Evolutionary conservation across 2,329 filamentous ascomycete genomes (phyloP), one percentile per base, ranked within the genome.

Genomic region (Cephalotrichum gorgonifer): DNA sequence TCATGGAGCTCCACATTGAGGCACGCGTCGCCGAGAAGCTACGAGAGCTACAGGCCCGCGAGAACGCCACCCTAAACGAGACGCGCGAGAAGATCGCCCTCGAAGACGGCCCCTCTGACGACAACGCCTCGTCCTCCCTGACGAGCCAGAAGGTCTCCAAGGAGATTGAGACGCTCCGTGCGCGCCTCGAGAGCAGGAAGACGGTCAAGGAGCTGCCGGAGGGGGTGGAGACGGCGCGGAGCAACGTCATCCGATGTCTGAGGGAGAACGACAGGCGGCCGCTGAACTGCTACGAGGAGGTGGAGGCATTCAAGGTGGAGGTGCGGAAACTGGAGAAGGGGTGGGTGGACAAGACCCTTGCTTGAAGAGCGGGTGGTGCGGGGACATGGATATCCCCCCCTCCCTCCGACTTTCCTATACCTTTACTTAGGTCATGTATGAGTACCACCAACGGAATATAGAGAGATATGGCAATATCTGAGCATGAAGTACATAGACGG

Each of bases 261-360:
- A 75, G 86, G 53, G 76, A 84, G 60, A 84, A 96, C 65, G 90
- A 96, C 68, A 76, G 88, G 55, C 78, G 88, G 65, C 90, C 91
- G 63, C 72, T 96, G 62, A 87, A 96, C 72, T 97, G 91, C 76
- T 96, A 87, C 86, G 78, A 83, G 67, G 89, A 96, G 77, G 88
- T 96, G 23, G 85, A 94, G 71, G 75, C 74, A 20, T 97, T 97
- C 68, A 95, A 90, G 79, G 77, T 78, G 59, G 88, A 95, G 74
- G 90, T 97, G 46, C 81, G 86, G 57, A 81, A 80, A 70, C 67
- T 96, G 67, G 91, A 96, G 78, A 84, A 81, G 68, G 75, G 75
- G 25, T 97, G 94, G 80, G 88, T 96, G 31, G 85, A 94, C 62
- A 88, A 83, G 70, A 81, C 94, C 50, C 77, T 87, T 51, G 67